These are phyloP conservation scores for Thuja plicata DNA, from an alignment of 83 land plant genomes.

Conservation along the genomic window DNA sequence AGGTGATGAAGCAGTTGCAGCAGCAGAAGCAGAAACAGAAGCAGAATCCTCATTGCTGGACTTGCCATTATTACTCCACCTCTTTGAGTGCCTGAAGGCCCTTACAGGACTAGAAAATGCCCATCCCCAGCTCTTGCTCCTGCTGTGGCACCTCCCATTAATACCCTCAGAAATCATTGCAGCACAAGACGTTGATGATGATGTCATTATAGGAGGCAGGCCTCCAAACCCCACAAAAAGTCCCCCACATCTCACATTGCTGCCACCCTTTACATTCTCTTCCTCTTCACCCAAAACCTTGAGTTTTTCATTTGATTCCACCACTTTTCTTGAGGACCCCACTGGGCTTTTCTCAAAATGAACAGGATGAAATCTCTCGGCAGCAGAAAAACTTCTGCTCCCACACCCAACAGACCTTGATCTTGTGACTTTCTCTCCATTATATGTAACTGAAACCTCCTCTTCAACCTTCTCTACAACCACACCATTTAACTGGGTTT, in stretches of 20 bases:
- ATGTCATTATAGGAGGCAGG: slow-evolving; percentile 32
- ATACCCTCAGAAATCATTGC: slow-evolving; percentile 15
- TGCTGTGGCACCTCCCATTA: slow-evolving; percentile 19
- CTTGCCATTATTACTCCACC: slow-evolving; percentile 12
- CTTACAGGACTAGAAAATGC: slow-evolving; percentile 69
- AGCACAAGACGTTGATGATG: slow-evolving; percentile 22
- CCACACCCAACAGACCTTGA: slow-evolving; percentile 82
- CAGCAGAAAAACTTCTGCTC: slow-evolving; percentile 70
- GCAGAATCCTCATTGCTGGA: slow-evolving; percentile 8
- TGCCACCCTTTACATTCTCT: slow-evolving; percentile 31
- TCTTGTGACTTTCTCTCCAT: slow-evolving; percentile 53
- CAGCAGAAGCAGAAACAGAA: background rate
- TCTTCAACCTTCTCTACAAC: background rate
- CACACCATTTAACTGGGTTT: background rate
- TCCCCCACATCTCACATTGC: slow-evolving; percentile 52
- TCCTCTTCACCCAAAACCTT: slow-evolving; percentile 15
- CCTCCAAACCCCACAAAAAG: slow-evolving; percentile 55
- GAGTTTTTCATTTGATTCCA: background rate
- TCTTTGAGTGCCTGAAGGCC: slow-evolving; percentile 37
- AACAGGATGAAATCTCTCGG: slow-evolving; percentile 19
- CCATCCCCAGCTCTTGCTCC: slow-evolving; percentile 60
- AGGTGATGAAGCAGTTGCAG: slow-evolving; percentile 4
- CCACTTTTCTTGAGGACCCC: slow-evolving; percentile 50
- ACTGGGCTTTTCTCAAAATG: slow-evolving; percentile 53
- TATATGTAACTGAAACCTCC: slow-evolving; percentile 22